phyloP scores from a whole-genome alignment of 305 asterid species.

The Striga hermonthica region DNA sequence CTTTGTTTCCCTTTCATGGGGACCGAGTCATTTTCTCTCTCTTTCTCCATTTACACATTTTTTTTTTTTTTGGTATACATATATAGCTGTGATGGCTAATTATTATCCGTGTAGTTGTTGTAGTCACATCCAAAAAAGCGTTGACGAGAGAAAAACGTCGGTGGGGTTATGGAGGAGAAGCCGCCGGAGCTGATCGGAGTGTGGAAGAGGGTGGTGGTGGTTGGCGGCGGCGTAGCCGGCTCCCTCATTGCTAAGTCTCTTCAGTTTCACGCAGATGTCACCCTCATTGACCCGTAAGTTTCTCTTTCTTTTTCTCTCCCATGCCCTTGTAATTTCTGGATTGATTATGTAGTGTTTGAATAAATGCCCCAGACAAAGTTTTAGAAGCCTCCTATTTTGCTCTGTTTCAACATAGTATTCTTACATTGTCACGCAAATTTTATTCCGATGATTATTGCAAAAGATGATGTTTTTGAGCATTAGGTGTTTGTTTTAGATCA shows the following conservation, averaged over 20 bases:
- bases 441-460: too few species aligned
- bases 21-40: constrained; percentile 19
- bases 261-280: constrained; percentile 71
- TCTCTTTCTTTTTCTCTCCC: too few species aligned
- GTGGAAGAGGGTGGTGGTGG: constrained; percentile 78
- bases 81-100: background rate
- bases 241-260: constrained; percentile 71
- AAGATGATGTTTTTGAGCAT: too few species aligned
- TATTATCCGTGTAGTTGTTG: background rate
- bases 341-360: constrained; percentile 4
- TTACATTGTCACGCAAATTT: too few species aligned
- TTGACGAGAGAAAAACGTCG: background rate
- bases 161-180: constrained; percentile 34
- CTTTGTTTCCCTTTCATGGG: background rate
- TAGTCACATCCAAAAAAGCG: constrained; percentile 1
- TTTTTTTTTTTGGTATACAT: background rate
- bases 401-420: background rate
- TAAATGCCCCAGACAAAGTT: background rate
- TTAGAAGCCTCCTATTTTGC: background rate
- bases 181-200: constrained; percentile 48
- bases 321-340: background rate
- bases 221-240: constrained; percentile 84
- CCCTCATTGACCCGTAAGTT: constrained; percentile 75
- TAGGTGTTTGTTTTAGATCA: too few species aligned
- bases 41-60: background rate